Evolutionary conservation across 2,329 filamentous ascomycete genomes (phyloP).

Genomic region (Aspergillus sp.): DNA sequence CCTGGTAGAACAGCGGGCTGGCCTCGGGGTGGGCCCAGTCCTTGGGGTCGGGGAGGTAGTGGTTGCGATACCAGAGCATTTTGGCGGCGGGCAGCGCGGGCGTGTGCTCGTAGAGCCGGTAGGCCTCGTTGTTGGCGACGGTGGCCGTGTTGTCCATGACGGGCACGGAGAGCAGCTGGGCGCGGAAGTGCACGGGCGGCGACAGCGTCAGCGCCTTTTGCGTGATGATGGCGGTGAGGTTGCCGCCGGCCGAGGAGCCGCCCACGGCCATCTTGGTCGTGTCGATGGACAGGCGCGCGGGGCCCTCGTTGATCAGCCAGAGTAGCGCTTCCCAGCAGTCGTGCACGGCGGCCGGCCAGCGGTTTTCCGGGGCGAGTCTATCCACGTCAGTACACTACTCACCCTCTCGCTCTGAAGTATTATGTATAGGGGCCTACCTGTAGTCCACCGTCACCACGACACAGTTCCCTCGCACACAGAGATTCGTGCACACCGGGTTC

Average conservation of each 20-base stretch:
- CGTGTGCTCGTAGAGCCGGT: conserved; percentile 51
- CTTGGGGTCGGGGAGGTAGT: conserved; percentile 52
- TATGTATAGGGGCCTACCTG: conserved; percentile 39
- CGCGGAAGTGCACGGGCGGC: conserved; percentile 39
- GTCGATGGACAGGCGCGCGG: conserved; percentile 41
- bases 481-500: conserved; percentile 56
- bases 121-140: conserved; percentile 46
- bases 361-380: conserved; percentile 57
- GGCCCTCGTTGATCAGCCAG: conserved; percentile 44
- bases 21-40: conserved; percentile 54
- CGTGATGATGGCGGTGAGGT: conserved; percentile 54
- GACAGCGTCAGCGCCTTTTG: conserved; percentile 47
- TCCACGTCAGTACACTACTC: not conserved
- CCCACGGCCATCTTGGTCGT: conserved; percentile 47
- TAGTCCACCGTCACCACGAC: conserved; percentile 59
- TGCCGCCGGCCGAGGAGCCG: conserved; percentile 54
- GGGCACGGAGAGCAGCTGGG: conserved; percentile 58
- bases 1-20: conserved; percentile 53
- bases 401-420: not conserved
- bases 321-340: conserved; percentile 58
- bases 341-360: conserved; percentile 57
- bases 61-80: conserved; percentile 61
- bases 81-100: conserved; percentile 56
- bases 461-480: conserved; percentile 50
- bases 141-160: conserved; percentile 59